These are phyloP conservation scores for Pichia insulana DNA, from an alignment of 805 yeast species.

Conservation along the genomic window DNA sequence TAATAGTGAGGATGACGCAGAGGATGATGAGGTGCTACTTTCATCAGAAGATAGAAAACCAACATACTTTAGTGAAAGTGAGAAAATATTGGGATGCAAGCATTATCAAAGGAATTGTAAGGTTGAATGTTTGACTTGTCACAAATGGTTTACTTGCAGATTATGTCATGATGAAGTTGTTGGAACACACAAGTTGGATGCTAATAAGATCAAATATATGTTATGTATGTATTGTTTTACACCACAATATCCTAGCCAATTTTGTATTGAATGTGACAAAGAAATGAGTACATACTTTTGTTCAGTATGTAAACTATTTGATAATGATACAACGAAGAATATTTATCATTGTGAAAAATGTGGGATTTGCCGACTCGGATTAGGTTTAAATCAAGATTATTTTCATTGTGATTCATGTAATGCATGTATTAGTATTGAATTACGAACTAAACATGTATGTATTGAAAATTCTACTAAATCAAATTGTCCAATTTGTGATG, in stretches of 20 bases:
- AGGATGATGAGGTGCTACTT: slow-evolving; percentile 32
- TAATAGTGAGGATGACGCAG: slow-evolving; percentile 15
- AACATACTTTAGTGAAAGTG: slow-evolving; percentile 36
- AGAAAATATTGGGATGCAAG: slow-evolving; percentile 56
- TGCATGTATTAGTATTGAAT: slow-evolving; percentile 75
- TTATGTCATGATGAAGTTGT: slow-evolving; percentile 72
- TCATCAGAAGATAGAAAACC: slow-evolving; percentile 40
- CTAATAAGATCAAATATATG: slow-evolving; percentile 56
- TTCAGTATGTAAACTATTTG: slow-evolving; percentile 69
- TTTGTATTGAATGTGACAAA: slow-evolving; percentile 59
- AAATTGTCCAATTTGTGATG: slow-evolving; percentile 89
- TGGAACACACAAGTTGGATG: slow-evolving; percentile 44
- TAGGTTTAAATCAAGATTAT: slow-evolving; percentile 81
- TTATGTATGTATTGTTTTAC: slow-evolving; percentile 74
- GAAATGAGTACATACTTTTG: slow-evolving; percentile 75
- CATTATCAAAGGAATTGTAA: slow-evolving; percentile 84
- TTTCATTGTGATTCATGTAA: slow-evolving; percentile 88
- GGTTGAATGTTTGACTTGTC: slow-evolving; percentile 69
- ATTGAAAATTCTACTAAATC: slow-evolving; percentile 83
- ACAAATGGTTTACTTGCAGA: slow-evolving; percentile 71
- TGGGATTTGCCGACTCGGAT: slow-evolving; percentile 86
- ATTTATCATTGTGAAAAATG: slow-evolving; percentile 91
- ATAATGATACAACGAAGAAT: slow-evolving; percentile 66
- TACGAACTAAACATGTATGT: slow-evolving; percentile 72
- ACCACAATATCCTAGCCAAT: slow-evolving; percentile 64